These are phyloP conservation scores for Veloboletus limbatus DNA, from an alignment of 1,284 basidiomycete genomes.

Conservation along the genomic window DNA sequence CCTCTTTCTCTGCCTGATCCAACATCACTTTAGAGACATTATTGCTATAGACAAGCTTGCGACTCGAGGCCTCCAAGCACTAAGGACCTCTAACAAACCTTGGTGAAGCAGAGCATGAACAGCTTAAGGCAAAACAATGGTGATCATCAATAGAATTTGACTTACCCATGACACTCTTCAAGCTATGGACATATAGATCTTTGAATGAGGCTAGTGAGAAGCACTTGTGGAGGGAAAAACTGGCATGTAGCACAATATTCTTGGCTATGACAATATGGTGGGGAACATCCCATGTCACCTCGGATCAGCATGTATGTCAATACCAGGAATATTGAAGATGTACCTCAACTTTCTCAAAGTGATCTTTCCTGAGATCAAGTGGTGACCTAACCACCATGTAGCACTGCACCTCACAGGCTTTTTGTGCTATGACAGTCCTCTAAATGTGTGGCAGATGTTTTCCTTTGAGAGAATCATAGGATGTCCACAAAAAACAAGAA, in stretches of 20 bases:
- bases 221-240: neutral
- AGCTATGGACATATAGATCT: neutral
- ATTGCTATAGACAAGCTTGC: too few relatives aligned
- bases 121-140: slow-evolving; percentile 13
- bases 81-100: neutral
- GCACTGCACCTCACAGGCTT: slow-evolving; percentile 21
- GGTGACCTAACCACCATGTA: slow-evolving; percentile 21
- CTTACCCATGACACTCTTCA: neutral
- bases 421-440: slow-evolving; percentile 21
- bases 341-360: slow-evolving; percentile 15
- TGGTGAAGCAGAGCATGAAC: slow-evolving; percentile 5
- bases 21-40: too few relatives aligned
- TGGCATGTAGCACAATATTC: slow-evolving; percentile 18
- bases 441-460: slow-evolving; percentile 30
- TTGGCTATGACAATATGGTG: slow-evolving; percentile 13
- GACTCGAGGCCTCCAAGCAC: too few relatives aligned
- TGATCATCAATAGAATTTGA: neutral
- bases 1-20: too few relatives aligned
- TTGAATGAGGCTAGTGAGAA: neutral
- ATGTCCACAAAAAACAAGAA: slow-evolving; percentile 21
- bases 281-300: slow-evolving; percentile 14
- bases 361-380: slow-evolving; percentile 9
- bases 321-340: slow-evolving; percentile 12
- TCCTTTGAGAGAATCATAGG: slow-evolving; percentile 26
- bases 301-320: slow-evolving; percentile 2